phyloP scores from a whole-genome alignment of 768 basidiomycete genomes.

The Lentinus tigrinus region DNA sequence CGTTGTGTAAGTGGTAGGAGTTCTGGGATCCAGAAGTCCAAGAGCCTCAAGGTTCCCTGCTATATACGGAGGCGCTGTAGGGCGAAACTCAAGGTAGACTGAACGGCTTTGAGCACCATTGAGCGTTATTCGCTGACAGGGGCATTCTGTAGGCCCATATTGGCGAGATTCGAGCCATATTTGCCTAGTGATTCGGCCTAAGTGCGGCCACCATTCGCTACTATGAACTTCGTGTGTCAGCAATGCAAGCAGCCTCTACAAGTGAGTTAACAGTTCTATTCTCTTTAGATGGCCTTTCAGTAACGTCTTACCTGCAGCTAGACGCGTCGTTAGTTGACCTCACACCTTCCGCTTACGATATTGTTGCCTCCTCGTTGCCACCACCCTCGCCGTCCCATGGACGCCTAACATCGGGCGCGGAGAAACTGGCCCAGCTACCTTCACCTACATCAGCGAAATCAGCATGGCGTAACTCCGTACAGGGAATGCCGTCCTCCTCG shows the following conservation, averaged over 20 bases:
- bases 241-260: constrained; percentile 91
- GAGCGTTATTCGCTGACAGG: too few relatives aligned
- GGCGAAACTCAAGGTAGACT: too few relatives aligned
- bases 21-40: too few relatives aligned
- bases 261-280: constrained; percentile 37
- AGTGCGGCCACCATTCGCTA: neutral
- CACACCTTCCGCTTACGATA: constrained; percentile 83
- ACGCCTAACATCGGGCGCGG: constrained; percentile 38
- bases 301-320: constrained; percentile 41
- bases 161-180: too few relatives aligned
- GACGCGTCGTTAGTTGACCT: constrained; percentile 91
- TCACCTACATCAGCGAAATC: constrained; percentile 53
- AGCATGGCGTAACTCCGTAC: constrained; percentile 62
- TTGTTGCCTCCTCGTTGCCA: constrained; percentile 72
- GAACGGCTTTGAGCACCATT: too few relatives aligned
- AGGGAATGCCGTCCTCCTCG: constrained; percentile 29
- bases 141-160: too few relatives aligned
- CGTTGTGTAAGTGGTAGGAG: too few relatives aligned
- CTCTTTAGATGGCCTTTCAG: neutral
- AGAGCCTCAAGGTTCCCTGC: too few relatives aligned
- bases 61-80: too few relatives aligned
- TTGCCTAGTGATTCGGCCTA: too few relatives aligned
- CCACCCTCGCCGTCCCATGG: constrained; percentile 45
- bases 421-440: constrained; percentile 47
- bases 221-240: constrained; percentile 66